Conservation (phyloP, 257 asterid genomes). For the Ehretia macrophylla region DNA sequence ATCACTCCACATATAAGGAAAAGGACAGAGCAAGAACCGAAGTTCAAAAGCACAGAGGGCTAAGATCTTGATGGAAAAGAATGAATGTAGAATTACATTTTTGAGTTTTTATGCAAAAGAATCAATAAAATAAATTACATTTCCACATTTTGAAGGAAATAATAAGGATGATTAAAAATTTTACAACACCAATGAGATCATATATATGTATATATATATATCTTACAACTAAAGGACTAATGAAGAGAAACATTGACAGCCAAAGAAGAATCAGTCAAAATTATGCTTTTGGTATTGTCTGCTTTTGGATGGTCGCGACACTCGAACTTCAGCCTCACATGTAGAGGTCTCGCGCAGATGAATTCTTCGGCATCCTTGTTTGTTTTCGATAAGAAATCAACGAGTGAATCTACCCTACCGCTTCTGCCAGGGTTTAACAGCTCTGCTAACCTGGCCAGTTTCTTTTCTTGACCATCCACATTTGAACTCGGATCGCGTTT, state of each 20-base stretch:
- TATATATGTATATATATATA: too few relatives aligned
- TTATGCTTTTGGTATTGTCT: conserved; percentile 42
- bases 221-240: neutral
- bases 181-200: neutral
- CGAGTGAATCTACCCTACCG: conserved; percentile 35
- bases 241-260: conserved; percentile 48
- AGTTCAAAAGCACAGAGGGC: too few relatives aligned
- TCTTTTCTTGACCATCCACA: conserved; percentile 23
- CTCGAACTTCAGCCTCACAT: conserved; percentile 55
- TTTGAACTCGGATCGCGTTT: conserved; percentile 27
- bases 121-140: neutral
- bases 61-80: too few relatives aligned
- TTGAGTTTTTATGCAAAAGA: too few relatives aligned
- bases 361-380: conserved; percentile 50
- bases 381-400: conserved; percentile 39
- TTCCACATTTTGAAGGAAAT: neutral
- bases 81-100: too few relatives aligned
- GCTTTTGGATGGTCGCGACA: conserved; percentile 60
- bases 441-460: conserved; percentile 51
- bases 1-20: too few relatives aligned
- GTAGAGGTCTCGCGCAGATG: conserved; percentile 60
- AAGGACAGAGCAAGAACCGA: too few relatives aligned
- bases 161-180: too few relatives aligned
- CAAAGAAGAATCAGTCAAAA: conserved; percentile 54
- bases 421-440: conserved; percentile 43